phyloP scores from a whole-genome alignment of 148 eudicot species.

The Rhododendron griersonianum region DNA sequence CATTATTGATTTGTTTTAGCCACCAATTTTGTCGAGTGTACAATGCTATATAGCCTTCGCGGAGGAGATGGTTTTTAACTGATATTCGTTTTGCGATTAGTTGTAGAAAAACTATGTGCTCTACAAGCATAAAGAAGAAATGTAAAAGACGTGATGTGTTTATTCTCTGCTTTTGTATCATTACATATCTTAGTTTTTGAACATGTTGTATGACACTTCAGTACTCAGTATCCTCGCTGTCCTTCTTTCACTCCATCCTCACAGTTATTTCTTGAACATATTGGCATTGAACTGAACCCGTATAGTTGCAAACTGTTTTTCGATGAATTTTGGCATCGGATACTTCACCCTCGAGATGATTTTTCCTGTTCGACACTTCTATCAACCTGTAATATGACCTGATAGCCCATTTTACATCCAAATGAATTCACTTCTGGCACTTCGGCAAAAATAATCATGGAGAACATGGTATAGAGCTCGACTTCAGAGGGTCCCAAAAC shows the following conservation, averaged over 20 bases:
- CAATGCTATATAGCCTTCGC: not conserved
- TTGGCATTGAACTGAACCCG: not conserved
- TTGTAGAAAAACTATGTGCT: not conserved
- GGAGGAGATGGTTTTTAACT: not conserved
- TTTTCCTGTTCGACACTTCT: not conserved
- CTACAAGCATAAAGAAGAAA: not conserved
- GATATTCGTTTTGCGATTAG: not conserved
- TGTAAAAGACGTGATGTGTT: not conserved
- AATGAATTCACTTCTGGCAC: not conserved
- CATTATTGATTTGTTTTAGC: not conserved
- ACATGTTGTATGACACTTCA: not conserved
- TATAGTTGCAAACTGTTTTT: not conserved
- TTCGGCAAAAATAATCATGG: not conserved
- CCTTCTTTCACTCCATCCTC: not conserved
- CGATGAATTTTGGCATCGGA: not conserved
- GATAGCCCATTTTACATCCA: not conserved
- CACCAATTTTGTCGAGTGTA: not conserved
- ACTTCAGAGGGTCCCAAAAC: not conserved
- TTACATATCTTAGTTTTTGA: not conserved
- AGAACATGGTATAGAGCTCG: not conserved
- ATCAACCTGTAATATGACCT: not conserved
- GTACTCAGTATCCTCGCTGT: not conserved
- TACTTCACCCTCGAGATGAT: too few species aligned
- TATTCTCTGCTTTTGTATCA: not conserved
- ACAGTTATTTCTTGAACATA: not conserved